Evolutionary conservation across 2,329 filamentous ascomycete species (phyloP), one percentile per base, ranked within the genome.

Genomic region (Calonectria honghensis): DNA sequence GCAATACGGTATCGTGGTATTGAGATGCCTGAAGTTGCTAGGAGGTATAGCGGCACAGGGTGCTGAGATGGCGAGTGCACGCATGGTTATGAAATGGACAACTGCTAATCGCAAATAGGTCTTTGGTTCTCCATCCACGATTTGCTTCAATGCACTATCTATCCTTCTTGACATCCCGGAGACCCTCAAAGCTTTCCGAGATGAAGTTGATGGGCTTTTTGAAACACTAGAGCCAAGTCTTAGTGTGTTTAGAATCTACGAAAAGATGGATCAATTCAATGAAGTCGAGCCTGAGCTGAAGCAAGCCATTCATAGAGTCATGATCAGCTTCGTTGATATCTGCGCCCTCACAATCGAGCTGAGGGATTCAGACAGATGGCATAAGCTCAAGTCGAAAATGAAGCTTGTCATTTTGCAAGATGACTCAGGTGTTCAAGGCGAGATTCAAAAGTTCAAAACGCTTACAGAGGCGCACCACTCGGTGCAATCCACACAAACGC

Each of bases 181-280:
- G 35, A 61, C 57, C 3, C 57, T 61, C 2, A 61, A 41, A 14
- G 57, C 57, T 27, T 61, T 61, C 27, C 24, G 57, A 41, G 57
- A 35, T 9, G 35, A 61, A 41, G 20, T 61, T 4, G 57, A 61
- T 11, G 57, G 57, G 20, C 57, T 61, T 29, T 61, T 61, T 29
- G 57, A 61, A 29, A 61, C 57, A 4, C n/a, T 61, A 13, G 57
- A 61, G 6, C 57, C 57, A 27, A 61, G 57, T 29, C 35, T 61
- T 3, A 61, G 57, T 18, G 57, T 61, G 20, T 61, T 61, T 24
- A 24, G 57, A 27, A 61, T 61, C 35, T 61, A 61, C n/a, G 57
- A 61, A 29, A 61, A 61, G 57, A 61, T 61, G 57, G 57, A 61
- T 11, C 57, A 61, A 29, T 61, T 61, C 57, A 61, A 61, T 14